Base-by-base conservation (phyloP, 2,329 filamentous ascomycete genomes). In the Endothia cerciana region DNA sequence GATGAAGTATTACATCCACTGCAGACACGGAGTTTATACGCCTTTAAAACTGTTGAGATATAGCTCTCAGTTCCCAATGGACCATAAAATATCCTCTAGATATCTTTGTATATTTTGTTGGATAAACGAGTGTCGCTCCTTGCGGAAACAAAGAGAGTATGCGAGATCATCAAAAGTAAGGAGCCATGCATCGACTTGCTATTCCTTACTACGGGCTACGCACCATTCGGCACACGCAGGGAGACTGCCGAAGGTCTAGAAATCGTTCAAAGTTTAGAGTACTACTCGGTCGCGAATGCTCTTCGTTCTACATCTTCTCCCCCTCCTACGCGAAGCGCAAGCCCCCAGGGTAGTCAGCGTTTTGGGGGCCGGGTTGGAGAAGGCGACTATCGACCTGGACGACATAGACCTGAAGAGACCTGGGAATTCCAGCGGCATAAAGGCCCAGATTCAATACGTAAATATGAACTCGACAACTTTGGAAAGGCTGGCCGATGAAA, bases 191-290 rank as follows among this genome's bases (percentile, higher is more conserved):
- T 83, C 65, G 81, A 83, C 71, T 64, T 84, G 25, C 65, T 83
- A 1, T 83, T 83, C 68, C 71, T 83, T 0, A 77, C 76, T 1
- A 70, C 79, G 0, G 81, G 82, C 1, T 84, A 81, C 67, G 76
- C 77, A 2, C 79, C 81, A 1, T 78, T 82, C 13, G 76, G 75
- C 19, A 61, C 36, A 4, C 76, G 78, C 10, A 65, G 67, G 10
- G 80, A 80, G 59, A 81, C 78, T 0, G 1, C 70, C 2, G 81
- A 83, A 67, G 81, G 80, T 0, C 4, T 82, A 1, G 80, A 82
- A n/a, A 72, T 77, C 38, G 72, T 72, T 1, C 78, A 79, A 45
- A 75, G 71, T 13, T 70, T 83, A 30, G 72, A 73, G 45, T 82
- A 80, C 71, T 83, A 83, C 74, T 74, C 76, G 2, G 77, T 74